Evolutionary conservation across 805 yeast genomes (phyloP), one percentile per base, ranked within the genome.

Genomic region (Clavispora asparagi): DNA sequence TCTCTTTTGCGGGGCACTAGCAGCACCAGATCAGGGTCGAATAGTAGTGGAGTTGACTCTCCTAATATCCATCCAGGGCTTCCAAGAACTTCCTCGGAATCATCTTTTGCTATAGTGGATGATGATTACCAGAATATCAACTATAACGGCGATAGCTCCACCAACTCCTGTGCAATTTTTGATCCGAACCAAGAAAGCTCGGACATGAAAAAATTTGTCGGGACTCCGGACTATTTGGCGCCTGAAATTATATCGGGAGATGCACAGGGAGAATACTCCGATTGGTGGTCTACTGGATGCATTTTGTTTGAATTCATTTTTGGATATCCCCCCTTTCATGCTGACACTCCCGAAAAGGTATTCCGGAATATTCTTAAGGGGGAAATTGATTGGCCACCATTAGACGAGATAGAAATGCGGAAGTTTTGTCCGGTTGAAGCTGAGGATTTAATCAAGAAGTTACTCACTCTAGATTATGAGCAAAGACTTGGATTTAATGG

Each of bases 271-370:
- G 90, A 82, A 52, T 78, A 83, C 51, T 82, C 92, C n/a, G 97
- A 91, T 68, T 91, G 99, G 99, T 94, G 99, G 99, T 88, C 98
- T 2, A 79, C 92, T 30, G 99, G 99, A 0, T 92, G 98, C 64
- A 89, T 94, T 11, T 66, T 92, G 46, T 94, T 92, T 70, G 99
- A 94, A 65, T 85, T 94, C 60, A 60, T 89, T 36, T 87, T 85
- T 62, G 99, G 99, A 0, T 87, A 81, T 61, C 97, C 99, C 1
- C 99, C 99, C 2, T 94, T 94, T 64, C 94, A 87, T 62, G 95
- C 86, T 1, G 71, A 72, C 5, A 76, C 89, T 1, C 94, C 97
- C 0, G 87, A 85, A 37, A 70, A 74, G 48, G 96, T 94, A 0
- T 94, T 94, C 62, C 78, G 81, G 45, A 90, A 90, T 52, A 92